Evolutionary conservation across 1,284 basidiomycete genomes (phyloP).

Genomic region (Phlebopus sp.): DNA sequence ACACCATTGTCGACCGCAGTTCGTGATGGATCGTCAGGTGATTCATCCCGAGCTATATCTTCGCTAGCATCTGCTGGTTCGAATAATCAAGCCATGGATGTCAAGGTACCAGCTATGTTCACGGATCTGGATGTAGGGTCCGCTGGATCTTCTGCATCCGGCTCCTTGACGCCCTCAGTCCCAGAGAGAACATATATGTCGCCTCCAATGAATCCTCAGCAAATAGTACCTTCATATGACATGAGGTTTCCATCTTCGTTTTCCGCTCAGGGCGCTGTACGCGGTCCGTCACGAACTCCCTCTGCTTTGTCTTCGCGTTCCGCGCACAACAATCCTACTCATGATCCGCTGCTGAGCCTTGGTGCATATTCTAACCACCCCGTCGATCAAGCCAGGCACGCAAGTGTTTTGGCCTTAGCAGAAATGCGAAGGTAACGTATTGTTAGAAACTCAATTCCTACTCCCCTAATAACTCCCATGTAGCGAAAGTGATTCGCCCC

Average conservation of each 20-base stretch:
- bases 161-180: background rate
- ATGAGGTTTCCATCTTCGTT: background rate
- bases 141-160: background rate
- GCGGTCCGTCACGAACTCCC: background rate
- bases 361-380: conserved; percentile 6
- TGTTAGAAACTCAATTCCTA: background rate
- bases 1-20: background rate
- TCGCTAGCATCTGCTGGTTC: background rate
- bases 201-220: background rate
- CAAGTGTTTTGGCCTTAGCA: background rate
- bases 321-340: background rate
- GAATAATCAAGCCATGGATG: background rate
- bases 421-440: conserved; percentile 11
- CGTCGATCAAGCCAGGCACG: background rate
- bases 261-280: background rate
- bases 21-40: background rate
- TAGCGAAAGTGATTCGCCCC: background rate
- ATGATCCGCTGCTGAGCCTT: background rate
- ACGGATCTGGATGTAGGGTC: too few relatives aligned
- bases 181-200: background rate
- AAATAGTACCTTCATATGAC: background rate
- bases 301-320: background rate
- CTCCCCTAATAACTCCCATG: conserved; percentile 5
- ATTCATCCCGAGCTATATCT: background rate
- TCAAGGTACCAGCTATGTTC: too few relatives aligned